phyloP scores from a whole-genome alignment of 306 rosid species.

The Vigna unguiculata region DNA sequence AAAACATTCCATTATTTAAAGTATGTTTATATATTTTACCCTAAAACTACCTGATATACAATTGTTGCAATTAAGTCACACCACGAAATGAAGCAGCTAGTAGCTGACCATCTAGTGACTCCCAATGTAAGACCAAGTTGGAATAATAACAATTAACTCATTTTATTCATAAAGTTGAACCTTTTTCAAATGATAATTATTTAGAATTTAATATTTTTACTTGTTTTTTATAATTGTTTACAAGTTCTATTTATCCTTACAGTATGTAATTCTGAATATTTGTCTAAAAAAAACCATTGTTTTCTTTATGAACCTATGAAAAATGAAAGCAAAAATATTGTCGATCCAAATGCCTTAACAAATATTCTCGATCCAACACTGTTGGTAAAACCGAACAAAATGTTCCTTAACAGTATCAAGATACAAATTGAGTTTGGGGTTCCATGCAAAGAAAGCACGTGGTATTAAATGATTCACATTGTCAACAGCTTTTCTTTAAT shows the following conservation, averaged over 20 bases:
- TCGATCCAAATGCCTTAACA: neutral
- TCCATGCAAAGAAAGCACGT: neutral
- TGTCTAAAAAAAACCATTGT: neutral
- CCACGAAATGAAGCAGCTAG: too few species aligned
- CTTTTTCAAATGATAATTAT: too few species aligned
- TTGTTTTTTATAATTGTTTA: too few species aligned
- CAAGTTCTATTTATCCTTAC: neutral
- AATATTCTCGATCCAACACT: neutral
- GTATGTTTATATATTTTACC: too few species aligned
- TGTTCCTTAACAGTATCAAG: neutral
- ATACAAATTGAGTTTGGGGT: conserved; percentile 16
- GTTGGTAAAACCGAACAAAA: conserved; percentile 1
- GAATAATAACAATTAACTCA: too few species aligned
- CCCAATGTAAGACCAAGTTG: too few species aligned
- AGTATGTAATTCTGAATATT: neutral
- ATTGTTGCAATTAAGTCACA: too few species aligned
- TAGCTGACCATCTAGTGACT: too few species aligned
- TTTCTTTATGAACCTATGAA: neutral
- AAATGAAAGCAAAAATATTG: neutral
- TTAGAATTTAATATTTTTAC: too few species aligned
- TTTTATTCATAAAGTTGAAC: too few species aligned
- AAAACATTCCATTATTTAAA: too few species aligned
- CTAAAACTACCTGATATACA: too few species aligned
- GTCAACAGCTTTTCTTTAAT: conserved; percentile 44
- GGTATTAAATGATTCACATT: conserved; percentile 14